phyloP scores from a whole-genome alignment of 768 basidiomycete species.

The Coprinopsis cinerea region DNA sequence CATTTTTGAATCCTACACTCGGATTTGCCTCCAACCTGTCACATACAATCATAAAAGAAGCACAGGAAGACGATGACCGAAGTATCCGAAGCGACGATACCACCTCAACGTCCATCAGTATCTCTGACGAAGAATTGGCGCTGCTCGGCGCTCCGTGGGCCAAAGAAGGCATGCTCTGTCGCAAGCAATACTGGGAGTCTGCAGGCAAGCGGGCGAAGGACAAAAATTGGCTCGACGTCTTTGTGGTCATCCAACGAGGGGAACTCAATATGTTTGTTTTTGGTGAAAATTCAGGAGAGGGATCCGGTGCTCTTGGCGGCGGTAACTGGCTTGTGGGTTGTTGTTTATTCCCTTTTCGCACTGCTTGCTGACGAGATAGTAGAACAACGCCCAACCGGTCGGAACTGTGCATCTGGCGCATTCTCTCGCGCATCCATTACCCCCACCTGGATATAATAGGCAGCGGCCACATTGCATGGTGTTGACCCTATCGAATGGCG shows the following conservation, averaged over 20 bases:
- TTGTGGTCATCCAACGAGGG: constrained; percentile 93
- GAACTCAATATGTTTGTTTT: constrained; percentile 96
- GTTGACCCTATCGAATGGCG: constrained; percentile 80
- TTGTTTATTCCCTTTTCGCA: neutral
- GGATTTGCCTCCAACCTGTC: constrained; percentile 96
- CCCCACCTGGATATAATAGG: constrained; percentile 87
- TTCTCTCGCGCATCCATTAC: constrained; percentile 80
- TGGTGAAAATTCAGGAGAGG: constrained; percentile 64
- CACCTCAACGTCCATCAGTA: constrained; percentile 69
- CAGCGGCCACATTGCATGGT: constrained; percentile 95
- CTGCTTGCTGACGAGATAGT: constrained; percentile 9
- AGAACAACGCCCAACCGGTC: constrained; percentile 84
- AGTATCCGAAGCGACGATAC: constrained; percentile 63
- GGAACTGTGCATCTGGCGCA: constrained; percentile 85
- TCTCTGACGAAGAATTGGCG: constrained; percentile 93
- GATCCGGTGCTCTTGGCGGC: constrained; percentile 73
- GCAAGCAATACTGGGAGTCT: constrained; percentile 92
- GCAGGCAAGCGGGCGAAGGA: constrained; percentile 79
- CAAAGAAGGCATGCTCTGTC: constrained; percentile 93
- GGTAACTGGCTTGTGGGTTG: constrained; percentile 95
- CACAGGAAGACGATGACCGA: constrained; percentile 82
- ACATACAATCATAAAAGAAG: constrained; percentile 92
- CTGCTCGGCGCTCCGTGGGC: constrained; percentile 97
- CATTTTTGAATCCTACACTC: constrained; percentile 78
- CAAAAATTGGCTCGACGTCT: constrained; percentile 90